Conservation (phyloP, 2,329 filamentous ascomycete genomes). For the Macrophomina phaseolina region DNA sequence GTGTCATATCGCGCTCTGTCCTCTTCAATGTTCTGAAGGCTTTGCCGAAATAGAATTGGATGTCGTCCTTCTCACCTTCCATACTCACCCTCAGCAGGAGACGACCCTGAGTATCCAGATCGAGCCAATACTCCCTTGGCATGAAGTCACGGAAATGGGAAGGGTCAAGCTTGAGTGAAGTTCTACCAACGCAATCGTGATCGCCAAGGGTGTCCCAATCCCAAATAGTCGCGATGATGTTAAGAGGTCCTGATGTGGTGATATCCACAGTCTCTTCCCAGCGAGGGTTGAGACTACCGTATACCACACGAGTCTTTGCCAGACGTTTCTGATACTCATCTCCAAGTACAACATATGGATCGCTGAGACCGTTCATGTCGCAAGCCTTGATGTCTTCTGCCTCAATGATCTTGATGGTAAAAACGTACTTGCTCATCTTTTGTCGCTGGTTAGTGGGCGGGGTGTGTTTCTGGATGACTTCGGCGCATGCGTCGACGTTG, state of each 20-base stretch:
- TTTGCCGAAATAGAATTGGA: slow-evolving; percentile 98
- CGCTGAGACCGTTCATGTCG: slow-evolving; percentile 90
- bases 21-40: slow-evolving; percentile 94
- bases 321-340: slow-evolving; percentile 98
- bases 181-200: slow-evolving; percentile 95
- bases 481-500: slow-evolving; percentile 89
- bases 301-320: slow-evolving; percentile 91
- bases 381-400: slow-evolving; percentile 98
- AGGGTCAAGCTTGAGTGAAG: slow-evolving; percentile 98
- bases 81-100: slow-evolving; percentile 91
- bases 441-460: slow-evolving; percentile 72
- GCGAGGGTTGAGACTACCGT: slow-evolving; percentile 86
- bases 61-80: slow-evolving; percentile 98
- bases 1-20: slow-evolving; percentile 96
- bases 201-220: slow-evolving; percentile 97
- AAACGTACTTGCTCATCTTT: slow-evolving; percentile 87
- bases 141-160: slow-evolving; percentile 95
- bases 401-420: slow-evolving; percentile 98
- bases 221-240: slow-evolving; percentile 97
- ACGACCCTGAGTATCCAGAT: slow-evolving; percentile 92
- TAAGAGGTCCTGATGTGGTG: slow-evolving; percentile 86
- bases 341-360: slow-evolving; percentile 95
- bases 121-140: slow-evolving; percentile 95
- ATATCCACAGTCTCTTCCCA: slow-evolving; percentile 99
- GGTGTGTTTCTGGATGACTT: slow-evolving; percentile 75